Evolutionary conservation across 495 filamentous ascomycete species (phyloP), one percentile per base, ranked within the genome.

Genomic region (Penicilliopsis zonata): DNA sequence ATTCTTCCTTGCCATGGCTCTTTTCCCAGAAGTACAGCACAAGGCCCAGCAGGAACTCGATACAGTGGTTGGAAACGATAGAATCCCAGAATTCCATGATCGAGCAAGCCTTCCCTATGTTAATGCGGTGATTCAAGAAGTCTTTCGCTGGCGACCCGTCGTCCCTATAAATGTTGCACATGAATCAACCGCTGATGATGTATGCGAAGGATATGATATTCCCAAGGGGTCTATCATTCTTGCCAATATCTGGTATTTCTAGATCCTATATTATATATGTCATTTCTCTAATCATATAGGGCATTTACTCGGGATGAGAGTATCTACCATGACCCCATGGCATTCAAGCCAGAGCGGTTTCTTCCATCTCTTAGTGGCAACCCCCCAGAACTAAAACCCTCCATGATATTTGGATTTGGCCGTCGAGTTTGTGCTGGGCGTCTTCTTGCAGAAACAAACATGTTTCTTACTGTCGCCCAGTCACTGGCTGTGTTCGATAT

Each of bases 361-460:
- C 40, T 65, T 0, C n/a, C n/a, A n/a, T n/a, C n/a, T n/a, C 25
- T 14, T 10, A n/a, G 8, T 1, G 32, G 41, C 4, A 32, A 31
- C 18, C 35, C n/a, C n/a, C n/a, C 59, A 14, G 30, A 30, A 0
- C 50, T 54, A 20, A 56, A 55, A 3, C 38, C 36, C 1, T 24
- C 9, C 4, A 59, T 62, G 18, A 53, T 50, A 0, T 80, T 76
- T 39, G 74, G 76, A 2, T 70, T 67, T 4, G 76, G 76, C 0
- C 59, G 74, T 3, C 57, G 76, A 1, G 57, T 72, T 13, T 80
- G 76, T 40, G 64, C 69, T 1, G 76, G 74, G 0, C 67, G 69
- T 2, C 53, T 70, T 28, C 44, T 80, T 2, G 76, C 76, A 0
- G 73, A 78, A 34, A 57, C 57, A n/a, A 67, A 53, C 1, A 34